Percentiles rank a stretch among this genome's conserved stretches.
These are phyloP conservation scores for Phytophthora agathidicida DNA, from an alignment of 352 stramenopile genomes.

Conservation along the genomic window DNA sequence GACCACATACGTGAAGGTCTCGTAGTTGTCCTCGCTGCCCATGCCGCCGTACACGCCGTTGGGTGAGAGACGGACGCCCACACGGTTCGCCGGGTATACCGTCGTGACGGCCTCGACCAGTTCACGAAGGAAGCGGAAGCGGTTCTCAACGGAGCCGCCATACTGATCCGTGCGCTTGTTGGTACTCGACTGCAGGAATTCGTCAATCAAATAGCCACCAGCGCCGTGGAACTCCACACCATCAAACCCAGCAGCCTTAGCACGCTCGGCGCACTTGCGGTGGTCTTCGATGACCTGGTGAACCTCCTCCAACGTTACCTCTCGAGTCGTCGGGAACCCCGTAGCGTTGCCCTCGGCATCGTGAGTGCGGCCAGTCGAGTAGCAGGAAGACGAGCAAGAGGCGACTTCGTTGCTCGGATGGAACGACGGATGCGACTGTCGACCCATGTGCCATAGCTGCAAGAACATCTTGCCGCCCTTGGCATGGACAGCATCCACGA, in stretches of 20 bases:
- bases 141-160: conserved; percentile 82
- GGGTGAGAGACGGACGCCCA: conserved; percentile 42
- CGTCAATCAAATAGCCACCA: conserved; percentile 91
- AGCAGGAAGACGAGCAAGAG: conserved; percentile 53
- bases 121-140: conserved; percentile 68
- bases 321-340: conserved; percentile 45
- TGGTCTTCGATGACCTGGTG: conserved; percentile 66
- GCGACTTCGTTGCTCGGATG: conserved; percentile 40
- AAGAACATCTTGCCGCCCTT: conserved; percentile 52
- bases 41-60: conserved; percentile 44
- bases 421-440: conserved; percentile 45
- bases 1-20: conserved; percentile 49
- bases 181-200: conserved; percentile 80
- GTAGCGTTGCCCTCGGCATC: conserved; percentile 32
- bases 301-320: conserved; percentile 76
- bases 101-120: conserved; percentile 58
- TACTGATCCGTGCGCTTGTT: conserved; percentile 88
- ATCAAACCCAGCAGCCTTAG: conserved; percentile 75
- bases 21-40: conserved; percentile 44
- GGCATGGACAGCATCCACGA: conserved; percentile 29
- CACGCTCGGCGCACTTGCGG: conserved; percentile 52
- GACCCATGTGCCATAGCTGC: conserved; percentile 84
- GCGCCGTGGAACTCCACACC: conserved; percentile 70
- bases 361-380: conserved; percentile 29
- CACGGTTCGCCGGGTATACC: conserved; percentile 24